These are phyloP conservation scores for Chaetoscypha palmicola DNA, from an alignment of 2,329 filamentous ascomycete genomes.

Conservation along the genomic window DNA sequence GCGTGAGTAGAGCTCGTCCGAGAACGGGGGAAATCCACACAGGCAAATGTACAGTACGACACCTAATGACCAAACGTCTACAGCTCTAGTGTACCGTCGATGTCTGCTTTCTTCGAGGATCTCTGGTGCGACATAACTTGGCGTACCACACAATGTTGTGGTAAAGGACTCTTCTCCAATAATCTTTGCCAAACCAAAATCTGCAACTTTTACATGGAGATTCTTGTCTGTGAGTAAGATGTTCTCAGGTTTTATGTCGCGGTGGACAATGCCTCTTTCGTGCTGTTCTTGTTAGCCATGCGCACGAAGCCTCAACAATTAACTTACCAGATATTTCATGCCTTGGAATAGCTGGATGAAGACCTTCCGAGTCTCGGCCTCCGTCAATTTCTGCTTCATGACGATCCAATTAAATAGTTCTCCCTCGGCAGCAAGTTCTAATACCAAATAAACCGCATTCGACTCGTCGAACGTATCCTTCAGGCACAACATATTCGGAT, in stretches of 20 bases:
- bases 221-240: slow-evolving; percentile 83
- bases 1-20: slow-evolving; percentile 75
- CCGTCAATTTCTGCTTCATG: slow-evolving; percentile 78
- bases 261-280: slow-evolving; percentile 92
- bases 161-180: slow-evolving; percentile 98
- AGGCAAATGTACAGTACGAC: slow-evolving; percentile 96
- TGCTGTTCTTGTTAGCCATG: slow-evolving; percentile 53
- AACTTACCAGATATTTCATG: slow-evolving; percentile 82
- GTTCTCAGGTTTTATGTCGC: slow-evolving; percentile 60
- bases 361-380: slow-evolving; percentile 76
- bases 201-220: slow-evolving; percentile 81
- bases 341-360: slow-evolving; percentile 90
- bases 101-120: slow-evolving; percentile 77
- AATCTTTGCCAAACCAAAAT: slow-evolving; percentile 96
- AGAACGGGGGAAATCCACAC: slow-evolving; percentile 95
- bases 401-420: slow-evolving; percentile 96
- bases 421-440: slow-evolving; percentile 86
- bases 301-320: background rate
- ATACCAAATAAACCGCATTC: slow-evolving; percentile 82
- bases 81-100: slow-evolving; percentile 86
- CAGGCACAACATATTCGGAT: slow-evolving; percentile 84
- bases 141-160: slow-evolving; percentile 92
- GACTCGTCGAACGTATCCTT: slow-evolving; percentile 93
- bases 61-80: slow-evolving; percentile 96
- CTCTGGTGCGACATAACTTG: slow-evolving; percentile 92